Conservation (phyloP, 192 early-diverging fungal species). For the Rhizophagus prolifer region DNA sequence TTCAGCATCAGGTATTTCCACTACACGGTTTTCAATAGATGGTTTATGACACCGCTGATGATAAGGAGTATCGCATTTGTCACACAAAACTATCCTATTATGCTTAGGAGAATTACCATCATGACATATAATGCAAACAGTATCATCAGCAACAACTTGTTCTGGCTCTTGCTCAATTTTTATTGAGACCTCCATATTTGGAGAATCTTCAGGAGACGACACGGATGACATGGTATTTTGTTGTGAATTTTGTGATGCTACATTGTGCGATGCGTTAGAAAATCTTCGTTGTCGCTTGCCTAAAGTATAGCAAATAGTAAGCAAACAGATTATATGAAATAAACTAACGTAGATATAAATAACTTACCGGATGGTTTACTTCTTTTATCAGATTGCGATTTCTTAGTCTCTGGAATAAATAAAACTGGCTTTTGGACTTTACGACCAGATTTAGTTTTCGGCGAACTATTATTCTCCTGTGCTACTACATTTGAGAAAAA, state of each 20-base stretch:
- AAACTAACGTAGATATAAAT: background rate
- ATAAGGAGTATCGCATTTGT: constrained; percentile 35
- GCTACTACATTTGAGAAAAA: background rate
- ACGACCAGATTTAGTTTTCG: constrained; percentile 28
- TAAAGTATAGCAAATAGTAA: background rate
- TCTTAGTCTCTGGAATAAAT: constrained; percentile 1
- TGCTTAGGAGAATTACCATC: constrained; percentile 33
- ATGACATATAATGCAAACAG: constrained; percentile 34
- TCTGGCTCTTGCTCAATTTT: background rate
- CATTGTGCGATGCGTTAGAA: background rate
- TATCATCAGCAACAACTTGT: constrained; percentile 5
- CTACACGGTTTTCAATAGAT: constrained; percentile 28
- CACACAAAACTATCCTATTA: constrained; percentile 38
- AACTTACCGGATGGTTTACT: background rate
- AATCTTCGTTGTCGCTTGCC: background rate
- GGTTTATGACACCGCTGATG: constrained; percentile 39
- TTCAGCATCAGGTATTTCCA: constrained; percentile 28
- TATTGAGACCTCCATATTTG: background rate
- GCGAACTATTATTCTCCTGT: background rate
- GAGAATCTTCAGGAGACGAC: background rate
- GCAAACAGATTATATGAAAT: background rate
- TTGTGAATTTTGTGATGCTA: background rate
- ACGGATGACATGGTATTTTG: background rate
- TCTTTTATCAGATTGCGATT: background rate
- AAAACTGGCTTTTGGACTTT: constrained; percentile 22